Conservation (phyloP, 108 stramenopile species). For the Bacterosira constricta region DNA sequence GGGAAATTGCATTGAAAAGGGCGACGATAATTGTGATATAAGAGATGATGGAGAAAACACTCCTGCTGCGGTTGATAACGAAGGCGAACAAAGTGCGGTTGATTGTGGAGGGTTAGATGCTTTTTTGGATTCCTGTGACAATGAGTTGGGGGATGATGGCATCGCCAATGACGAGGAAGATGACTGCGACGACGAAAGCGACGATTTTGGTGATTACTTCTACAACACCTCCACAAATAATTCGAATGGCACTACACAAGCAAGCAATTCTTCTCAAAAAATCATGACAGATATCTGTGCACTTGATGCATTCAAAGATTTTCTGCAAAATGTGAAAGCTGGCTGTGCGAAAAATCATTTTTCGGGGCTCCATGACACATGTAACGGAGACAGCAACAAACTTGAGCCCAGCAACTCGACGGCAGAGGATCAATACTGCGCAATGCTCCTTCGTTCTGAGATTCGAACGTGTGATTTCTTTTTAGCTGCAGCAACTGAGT, state of each 20-base stretch:
- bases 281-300: slow-evolving; percentile 2
- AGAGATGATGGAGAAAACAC: not conserved
- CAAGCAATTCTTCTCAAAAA: not conserved
- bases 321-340: not conserved
- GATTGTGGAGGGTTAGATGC: slow-evolving; percentile 40
- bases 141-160: slow-evolving; percentile 26
- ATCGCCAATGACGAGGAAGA: slow-evolving; percentile 19
- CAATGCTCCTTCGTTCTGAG: slow-evolving; percentile 50
- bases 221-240: not conserved
- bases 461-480: slow-evolving; percentile 54
- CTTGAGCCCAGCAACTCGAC: not conserved
- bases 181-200: slow-evolving; percentile 16
- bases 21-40: not conserved
- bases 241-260: not conserved
- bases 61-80: not conserved
- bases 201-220: not conserved
- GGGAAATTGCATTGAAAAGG: not conserved
- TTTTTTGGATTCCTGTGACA: slow-evolving; percentile 53
- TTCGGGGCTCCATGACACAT: not conserved
- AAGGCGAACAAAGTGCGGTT: not conserved
- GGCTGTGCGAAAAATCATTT: not conserved
- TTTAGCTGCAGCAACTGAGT: slow-evolving; percentile 14
- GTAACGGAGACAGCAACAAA: not conserved
- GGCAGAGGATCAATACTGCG: slow-evolving; percentile 32
- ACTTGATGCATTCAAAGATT: not conserved